phyloP scores from a whole-genome alignment of 345 rosid genomes.

The Kandelia obovata region DNA sequence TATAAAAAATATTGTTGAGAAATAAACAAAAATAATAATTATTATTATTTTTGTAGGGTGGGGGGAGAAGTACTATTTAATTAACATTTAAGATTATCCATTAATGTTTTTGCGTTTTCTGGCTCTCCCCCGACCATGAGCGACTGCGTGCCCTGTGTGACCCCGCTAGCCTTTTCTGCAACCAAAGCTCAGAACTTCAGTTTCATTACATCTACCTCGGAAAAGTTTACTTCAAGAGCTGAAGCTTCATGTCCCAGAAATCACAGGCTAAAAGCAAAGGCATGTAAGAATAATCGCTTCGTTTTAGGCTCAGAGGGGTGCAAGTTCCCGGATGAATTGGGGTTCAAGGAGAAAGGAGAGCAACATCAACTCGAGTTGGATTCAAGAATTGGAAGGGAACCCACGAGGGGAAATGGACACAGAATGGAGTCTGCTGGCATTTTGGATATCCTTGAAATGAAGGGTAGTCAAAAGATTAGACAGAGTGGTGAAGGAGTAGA shows the following conservation, averaged over 20 bases:
- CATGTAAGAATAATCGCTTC: not conserved
- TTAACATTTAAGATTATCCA: no score
- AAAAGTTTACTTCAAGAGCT: not conserved
- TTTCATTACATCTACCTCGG: not conserved
- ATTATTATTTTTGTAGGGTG: no score
- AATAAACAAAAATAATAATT: no score
- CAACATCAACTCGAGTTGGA: conserved; percentile 17
- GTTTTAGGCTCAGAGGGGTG: not conserved
- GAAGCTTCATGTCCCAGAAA: conserved; percentile 4
- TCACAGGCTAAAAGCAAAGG: conserved; percentile 12
- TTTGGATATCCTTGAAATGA: conserved; percentile 24
- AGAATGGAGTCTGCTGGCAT: conserved; percentile 6
- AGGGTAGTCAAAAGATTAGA: conserved; percentile 13
- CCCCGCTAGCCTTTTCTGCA: conserved; percentile 19
- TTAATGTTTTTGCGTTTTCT: no score
- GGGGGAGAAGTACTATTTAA: no score
- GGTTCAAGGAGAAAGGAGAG: conserved; percentile 32
- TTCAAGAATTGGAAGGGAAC: not conserved
- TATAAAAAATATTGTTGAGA: no score
- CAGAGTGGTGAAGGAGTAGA: not conserved
- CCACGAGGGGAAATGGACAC: not conserved
- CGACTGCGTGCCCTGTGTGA: conserved; percentile 28
- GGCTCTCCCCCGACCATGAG: conserved; percentile 25
- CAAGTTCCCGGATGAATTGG: conserved; percentile 30
- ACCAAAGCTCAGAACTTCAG: conserved; percentile 12